Conservation (phyloP, 2,329 filamentous ascomycete species). For the Fusarium verticillioides region DNA sequence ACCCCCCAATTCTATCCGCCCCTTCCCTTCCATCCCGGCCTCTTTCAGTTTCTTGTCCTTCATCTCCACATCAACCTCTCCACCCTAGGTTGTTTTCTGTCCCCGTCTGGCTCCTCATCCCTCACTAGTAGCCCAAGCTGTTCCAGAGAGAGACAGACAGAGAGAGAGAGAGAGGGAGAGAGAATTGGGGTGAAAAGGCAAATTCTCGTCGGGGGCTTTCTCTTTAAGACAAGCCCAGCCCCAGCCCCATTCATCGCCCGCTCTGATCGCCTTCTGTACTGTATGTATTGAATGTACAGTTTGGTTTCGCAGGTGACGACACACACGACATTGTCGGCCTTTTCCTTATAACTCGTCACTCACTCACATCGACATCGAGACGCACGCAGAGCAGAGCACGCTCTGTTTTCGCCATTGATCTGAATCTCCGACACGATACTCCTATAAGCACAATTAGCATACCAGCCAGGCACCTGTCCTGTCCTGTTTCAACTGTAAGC, state of each 20-base stretch:
- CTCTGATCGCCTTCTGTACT: slow-evolving; percentile 32
- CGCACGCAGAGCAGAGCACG: not conserved
- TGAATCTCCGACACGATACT: slow-evolving; percentile 11
- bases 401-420: slow-evolving; percentile 8
- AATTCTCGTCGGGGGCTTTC: slow-evolving; percentile 23
- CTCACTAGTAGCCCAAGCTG: slow-evolving; percentile 25
- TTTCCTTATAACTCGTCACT: not conserved
- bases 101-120: slow-evolving; percentile 26
- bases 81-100: slow-evolving; percentile 30
- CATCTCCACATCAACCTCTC: slow-evolving; percentile 38
- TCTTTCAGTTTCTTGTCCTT: slow-evolving; percentile 22
- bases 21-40: slow-evolving; percentile 21
- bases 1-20: slow-evolving; percentile 6
- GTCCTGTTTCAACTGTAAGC: slow-evolving; percentile 31
- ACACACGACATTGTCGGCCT: slow-evolving; percentile 7
- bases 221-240: slow-evolving; percentile 37
- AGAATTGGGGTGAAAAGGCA: not conserved
- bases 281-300: not conserved
- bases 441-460: slow-evolving; percentile 28
- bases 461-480: slow-evolving; percentile 26
- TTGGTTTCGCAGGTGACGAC: slow-evolving; percentile 33
- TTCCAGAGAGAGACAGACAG: not conserved
- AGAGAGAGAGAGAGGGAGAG: not conserved
- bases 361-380: not conserved
- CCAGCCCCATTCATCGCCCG: slow-evolving; percentile 21